Percentiles rank a stretch among this genome's conserved stretches.
Conservation (phyloP, 116 monocot species). For the Dioscorea cayenensis region DNA sequence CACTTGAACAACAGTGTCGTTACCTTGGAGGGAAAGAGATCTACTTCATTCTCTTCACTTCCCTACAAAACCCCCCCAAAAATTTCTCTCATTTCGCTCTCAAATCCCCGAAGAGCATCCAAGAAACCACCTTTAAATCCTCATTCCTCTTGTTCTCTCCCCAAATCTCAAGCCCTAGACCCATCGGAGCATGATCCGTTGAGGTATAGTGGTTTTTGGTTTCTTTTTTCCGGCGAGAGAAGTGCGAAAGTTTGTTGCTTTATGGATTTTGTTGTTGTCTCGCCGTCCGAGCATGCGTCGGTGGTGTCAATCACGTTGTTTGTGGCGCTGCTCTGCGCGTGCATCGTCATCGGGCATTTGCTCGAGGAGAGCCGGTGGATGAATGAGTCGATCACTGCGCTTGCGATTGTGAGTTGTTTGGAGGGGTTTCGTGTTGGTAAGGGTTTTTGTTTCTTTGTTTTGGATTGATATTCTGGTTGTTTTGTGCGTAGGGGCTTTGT, state of each 20-base stretch:
- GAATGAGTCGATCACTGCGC: constrained; percentile 77
- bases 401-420: constrained; percentile 38
- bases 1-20: background rate
- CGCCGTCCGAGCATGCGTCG: constrained; percentile 33
- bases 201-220: background rate
- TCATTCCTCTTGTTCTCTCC: background rate
- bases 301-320: constrained; percentile 57
- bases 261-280: background rate
- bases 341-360: constrained; percentile 72
- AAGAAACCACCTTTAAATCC: background rate
- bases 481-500: constrained; percentile 31
- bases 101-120: background rate
- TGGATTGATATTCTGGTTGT: background rate
- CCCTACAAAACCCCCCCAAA: background rate
- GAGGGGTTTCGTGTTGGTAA: background rate
- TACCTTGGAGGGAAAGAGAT: background rate
- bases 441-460: background rate
- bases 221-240: background rate
- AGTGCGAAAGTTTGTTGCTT: background rate
- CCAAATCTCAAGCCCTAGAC: background rate
- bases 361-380: constrained; percentile 64
- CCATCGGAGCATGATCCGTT: too few relatives aligned
- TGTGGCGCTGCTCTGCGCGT: constrained; percentile 53
- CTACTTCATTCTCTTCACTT: background rate
- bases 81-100: background rate